phyloP scores from a whole-genome alignment of 2,329 filamentous ascomycete species.

The Fusarium subtropicale region DNA sequence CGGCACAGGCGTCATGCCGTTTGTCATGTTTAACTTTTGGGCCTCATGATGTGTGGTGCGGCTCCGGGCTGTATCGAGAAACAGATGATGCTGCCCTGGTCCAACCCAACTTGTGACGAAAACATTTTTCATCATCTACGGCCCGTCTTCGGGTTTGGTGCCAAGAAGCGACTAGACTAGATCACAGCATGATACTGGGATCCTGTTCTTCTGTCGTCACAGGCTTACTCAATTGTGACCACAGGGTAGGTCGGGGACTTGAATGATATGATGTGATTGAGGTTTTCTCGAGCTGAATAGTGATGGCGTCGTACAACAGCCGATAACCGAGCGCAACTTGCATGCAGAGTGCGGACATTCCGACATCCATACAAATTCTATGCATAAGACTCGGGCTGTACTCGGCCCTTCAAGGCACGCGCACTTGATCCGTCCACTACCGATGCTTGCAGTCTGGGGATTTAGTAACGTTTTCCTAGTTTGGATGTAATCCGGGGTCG shows the following conservation, averaged over 20 bases:
- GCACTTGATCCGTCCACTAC: slow-evolving; percentile 34
- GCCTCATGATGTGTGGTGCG: slow-evolving; percentile 1
- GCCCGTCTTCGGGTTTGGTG: slow-evolving; percentile 36
- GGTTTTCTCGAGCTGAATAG: not conserved
- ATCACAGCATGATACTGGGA: slow-evolving; percentile 11
- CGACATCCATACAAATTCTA: not conserved
- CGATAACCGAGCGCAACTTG: slow-evolving; percentile 18
- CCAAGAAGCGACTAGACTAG: slow-evolving; percentile 37
- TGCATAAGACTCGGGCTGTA: slow-evolving; percentile 11
- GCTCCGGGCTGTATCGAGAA: slow-evolving; percentile 16
- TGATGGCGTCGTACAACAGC: slow-evolving; percentile 15
- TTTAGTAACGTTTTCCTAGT: slow-evolving; percentile 1
- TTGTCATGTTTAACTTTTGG: not conserved
- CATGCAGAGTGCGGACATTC: not conserved
- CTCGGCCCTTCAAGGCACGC: slow-evolving; percentile 30
- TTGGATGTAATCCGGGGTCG: slow-evolving; percentile 9
- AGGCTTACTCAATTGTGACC: slow-evolving; percentile 1
- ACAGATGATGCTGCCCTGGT: slow-evolving; percentile 3
- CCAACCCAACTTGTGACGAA: not conserved
- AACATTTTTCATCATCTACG: slow-evolving; percentile 16
- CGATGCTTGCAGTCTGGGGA: slow-evolving; percentile 10
- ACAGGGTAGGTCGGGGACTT: slow-evolving; percentile 15
- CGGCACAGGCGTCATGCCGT: not conserved
- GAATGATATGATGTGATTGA: not conserved
- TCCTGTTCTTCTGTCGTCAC: slow-evolving; percentile 19